phyloP scores from a whole-genome alignment of 1,284 basidiomycete genomes.

The Boletus semigastroideus region DNA sequence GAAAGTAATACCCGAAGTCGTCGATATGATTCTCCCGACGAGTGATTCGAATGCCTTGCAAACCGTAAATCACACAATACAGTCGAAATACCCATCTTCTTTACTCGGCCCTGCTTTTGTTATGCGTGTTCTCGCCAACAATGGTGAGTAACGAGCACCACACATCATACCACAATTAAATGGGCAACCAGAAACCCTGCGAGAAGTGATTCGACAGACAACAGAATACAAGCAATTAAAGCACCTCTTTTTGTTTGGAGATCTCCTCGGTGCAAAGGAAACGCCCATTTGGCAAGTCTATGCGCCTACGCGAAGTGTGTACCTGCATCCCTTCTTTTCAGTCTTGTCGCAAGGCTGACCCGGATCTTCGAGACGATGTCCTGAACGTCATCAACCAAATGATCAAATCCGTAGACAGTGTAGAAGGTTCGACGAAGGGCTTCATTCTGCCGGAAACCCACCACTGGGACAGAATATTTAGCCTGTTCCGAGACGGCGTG shows the following conservation, averaged over 20 bases:
- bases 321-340: not conserved
- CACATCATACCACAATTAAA: not conserved
- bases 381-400: constrained; percentile 8
- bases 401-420: constrained; percentile 10
- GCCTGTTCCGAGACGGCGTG: constrained; percentile 1
- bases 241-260: constrained; percentile 8
- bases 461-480: constrained; percentile 5
- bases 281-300: constrained; percentile 7
- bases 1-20: constrained; percentile 2
- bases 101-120: constrained; percentile 8
- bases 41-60: not conserved
- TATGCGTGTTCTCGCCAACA: constrained; percentile 5
- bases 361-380: not conserved
- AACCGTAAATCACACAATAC: not conserved
- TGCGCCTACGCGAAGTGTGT: constrained; percentile 3
- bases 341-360: not conserved
- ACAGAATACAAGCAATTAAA: constrained; percentile 4
- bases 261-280: constrained; percentile 2
- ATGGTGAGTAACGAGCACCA: not conserved
- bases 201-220: constrained; percentile 5
- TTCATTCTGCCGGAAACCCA: constrained; percentile 5
- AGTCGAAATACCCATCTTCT: constrained; percentile 1
- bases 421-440: constrained; percentile 5
- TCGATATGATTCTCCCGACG: constrained; percentile 7
- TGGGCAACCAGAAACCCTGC: not conserved